Percentiles rank a stretch among this genome's conserved stretches.
Evolutionary conservation across 139 green algal species (phyloP).

Genomic region (Chlamydomonas eustigma): DNA sequence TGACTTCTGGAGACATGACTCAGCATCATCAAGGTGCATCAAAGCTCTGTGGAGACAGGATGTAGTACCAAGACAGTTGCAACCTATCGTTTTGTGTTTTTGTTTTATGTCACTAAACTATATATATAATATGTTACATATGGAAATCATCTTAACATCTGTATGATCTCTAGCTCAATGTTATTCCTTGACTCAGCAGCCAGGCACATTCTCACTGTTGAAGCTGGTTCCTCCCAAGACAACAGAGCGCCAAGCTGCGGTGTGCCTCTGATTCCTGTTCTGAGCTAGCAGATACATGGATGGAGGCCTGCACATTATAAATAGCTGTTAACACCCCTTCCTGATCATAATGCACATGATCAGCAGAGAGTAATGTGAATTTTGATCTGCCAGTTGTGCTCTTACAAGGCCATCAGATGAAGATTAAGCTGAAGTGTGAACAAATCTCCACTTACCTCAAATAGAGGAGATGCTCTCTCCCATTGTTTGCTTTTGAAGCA

Average conservation of each 20-base stretch:
- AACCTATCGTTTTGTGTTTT: too few relatives aligned
- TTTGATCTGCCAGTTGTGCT: neutral
- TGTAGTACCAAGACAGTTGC: too few relatives aligned
- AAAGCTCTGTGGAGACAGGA: too few relatives aligned
- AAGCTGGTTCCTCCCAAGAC: neutral
- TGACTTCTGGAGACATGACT: too few relatives aligned
- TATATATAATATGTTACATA: too few relatives aligned
- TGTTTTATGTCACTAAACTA: too few relatives aligned
- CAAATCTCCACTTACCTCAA: neutral
- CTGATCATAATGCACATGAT: neutral
- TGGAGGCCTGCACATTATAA: neutral
- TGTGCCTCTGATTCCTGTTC: neutral
- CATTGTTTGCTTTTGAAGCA: neutral
- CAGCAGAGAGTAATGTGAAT: neutral
- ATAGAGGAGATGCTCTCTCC: neutral
- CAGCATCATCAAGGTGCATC: too few relatives aligned
- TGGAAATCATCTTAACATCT: too few relatives aligned
- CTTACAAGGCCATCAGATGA: constrained; percentile 6
- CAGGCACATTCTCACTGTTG: constrained; percentile 1
- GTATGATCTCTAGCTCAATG: too few relatives aligned
- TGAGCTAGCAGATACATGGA: neutral
- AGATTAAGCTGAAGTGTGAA: too few relatives aligned
- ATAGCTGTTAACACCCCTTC: neutral
- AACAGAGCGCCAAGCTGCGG: neutral
- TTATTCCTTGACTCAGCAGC: too few relatives aligned